These are phyloP conservation scores for Xylaria digitata DNA, from an alignment of 2,329 filamentous ascomycete species.

Conservation along the genomic window DNA sequence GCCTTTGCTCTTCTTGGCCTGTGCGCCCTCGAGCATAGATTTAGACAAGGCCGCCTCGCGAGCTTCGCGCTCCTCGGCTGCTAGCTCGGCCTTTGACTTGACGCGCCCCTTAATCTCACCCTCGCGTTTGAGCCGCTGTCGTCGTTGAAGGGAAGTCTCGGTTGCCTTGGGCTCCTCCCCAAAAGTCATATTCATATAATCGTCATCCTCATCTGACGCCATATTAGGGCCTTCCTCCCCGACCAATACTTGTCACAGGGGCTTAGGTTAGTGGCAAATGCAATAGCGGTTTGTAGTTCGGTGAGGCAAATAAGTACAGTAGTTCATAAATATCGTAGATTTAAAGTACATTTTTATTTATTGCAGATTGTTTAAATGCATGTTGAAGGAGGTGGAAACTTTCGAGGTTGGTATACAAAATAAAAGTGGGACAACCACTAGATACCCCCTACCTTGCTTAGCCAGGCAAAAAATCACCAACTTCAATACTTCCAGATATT, in stretches of 20 bases:
- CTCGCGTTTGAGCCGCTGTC: constrained; percentile 66
- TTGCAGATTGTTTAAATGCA: not conserved
- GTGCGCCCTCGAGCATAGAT: constrained; percentile 70
- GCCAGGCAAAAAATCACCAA: not conserved
- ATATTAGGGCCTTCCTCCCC: constrained; percentile 27
- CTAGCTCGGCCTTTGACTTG: constrained; percentile 86
- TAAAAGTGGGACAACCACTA: constrained; percentile 24
- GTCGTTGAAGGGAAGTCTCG: constrained; percentile 67
- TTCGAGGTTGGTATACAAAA: constrained; percentile 12
- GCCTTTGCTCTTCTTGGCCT: constrained; percentile 79
- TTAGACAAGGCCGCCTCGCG: constrained; percentile 81
- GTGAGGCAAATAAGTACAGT: not conserved
- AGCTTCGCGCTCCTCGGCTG: constrained; percentile 75
- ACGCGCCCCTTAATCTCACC: constrained; percentile 74
- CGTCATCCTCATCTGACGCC: constrained; percentile 74
- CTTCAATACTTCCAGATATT: not conserved
- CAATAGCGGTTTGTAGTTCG: not conserved
- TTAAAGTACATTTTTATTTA: not conserved
- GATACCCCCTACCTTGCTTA: not conserved
- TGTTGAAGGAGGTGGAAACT: not conserved
- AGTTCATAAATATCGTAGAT: not conserved
- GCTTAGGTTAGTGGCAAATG: not conserved
- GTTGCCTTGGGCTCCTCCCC: constrained; percentile 68
- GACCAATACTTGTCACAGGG: not conserved
- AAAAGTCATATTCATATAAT: constrained; percentile 98